phyloP scores from a whole-genome alignment of 495 filamentous ascomycete genomes.

The Astrocystis sublimbata region DNA sequence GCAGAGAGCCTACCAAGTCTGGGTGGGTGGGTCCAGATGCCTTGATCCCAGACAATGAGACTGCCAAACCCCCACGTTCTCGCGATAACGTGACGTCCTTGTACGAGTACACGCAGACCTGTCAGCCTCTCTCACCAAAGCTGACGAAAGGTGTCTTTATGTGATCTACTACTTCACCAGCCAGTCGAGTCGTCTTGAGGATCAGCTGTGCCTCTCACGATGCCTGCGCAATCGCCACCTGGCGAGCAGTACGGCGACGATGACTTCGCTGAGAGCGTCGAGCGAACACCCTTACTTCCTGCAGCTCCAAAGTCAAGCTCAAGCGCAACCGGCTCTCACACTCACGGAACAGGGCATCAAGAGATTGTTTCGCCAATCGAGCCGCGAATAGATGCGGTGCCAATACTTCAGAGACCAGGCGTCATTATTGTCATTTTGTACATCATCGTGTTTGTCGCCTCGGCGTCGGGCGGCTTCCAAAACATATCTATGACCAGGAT shows the following conservation, averaged over 20 bases:
- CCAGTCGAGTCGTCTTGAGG: too few relatives aligned
- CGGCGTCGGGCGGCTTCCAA: constrained; percentile 24
- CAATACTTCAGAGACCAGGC: constrained; percentile 11
- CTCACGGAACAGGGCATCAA: background rate
- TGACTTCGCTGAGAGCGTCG: constrained; percentile 5
- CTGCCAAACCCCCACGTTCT: too few relatives aligned
- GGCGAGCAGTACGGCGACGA: background rate
- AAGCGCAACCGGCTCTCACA: background rate
- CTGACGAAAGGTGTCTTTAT: too few relatives aligned
- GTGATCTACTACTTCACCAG: too few relatives aligned
- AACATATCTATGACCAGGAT: constrained; percentile 35
- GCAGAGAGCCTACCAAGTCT: too few relatives aligned
- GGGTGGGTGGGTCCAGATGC: too few relatives aligned
- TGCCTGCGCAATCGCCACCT: constrained; percentile 3
- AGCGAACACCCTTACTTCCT: constrained; percentile 13
- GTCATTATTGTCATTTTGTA: constrained; percentile 19
- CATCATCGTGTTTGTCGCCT: constrained; percentile 20
- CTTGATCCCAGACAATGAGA: too few relatives aligned
- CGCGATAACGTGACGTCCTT: too few relatives aligned
- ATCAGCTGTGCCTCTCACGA: too few relatives aligned
- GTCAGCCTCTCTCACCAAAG: too few relatives aligned
- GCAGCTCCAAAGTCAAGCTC: background rate
- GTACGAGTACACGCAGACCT: too few relatives aligned
- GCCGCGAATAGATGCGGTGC: background rate
- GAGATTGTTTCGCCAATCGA: background rate